These are phyloP conservation scores for Penicillium longicatenatum DNA, from an alignment of 495 filamentous ascomycete species.

Conservation along the genomic window DNA sequence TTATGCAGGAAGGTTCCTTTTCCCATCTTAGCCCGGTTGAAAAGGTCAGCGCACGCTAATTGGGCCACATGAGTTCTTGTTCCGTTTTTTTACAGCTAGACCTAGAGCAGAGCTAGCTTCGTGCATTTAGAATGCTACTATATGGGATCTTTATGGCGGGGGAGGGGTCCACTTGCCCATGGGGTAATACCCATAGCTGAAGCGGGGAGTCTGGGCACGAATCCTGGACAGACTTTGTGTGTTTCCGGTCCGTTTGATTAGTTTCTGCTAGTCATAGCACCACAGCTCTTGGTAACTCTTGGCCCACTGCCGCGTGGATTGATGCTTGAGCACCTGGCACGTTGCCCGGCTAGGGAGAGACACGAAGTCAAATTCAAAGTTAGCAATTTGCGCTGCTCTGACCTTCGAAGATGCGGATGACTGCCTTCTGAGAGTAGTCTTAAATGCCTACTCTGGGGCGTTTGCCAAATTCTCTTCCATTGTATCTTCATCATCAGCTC, in stretches of 20 bases:
- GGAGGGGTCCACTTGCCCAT: constrained; percentile 7
- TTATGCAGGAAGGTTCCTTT: neutral
- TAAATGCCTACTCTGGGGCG: too few relatives aligned
- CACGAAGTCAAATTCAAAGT: too few relatives aligned
- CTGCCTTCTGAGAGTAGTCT: too few relatives aligned
- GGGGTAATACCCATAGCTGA: constrained; percentile 1
- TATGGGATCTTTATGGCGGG: neutral
- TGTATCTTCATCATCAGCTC: too few relatives aligned
- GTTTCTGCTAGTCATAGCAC: too few relatives aligned
- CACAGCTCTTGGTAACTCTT: neutral
- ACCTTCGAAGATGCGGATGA: too few relatives aligned
- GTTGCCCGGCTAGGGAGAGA: too few relatives aligned
- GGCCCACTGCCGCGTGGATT: neutral
- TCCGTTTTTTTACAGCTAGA: neutral
- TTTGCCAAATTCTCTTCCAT: too few relatives aligned
- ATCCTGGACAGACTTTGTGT: too few relatives aligned
- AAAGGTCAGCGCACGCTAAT: constrained; percentile 4
- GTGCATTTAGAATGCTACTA: neutral
- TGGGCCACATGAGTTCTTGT: constrained; percentile 5
- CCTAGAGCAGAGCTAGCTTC: constrained; percentile 2
- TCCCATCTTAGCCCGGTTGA: constrained; percentile 10
- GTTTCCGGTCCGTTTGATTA: too few relatives aligned
- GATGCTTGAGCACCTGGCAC: neutral
- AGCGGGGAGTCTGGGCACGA: too few relatives aligned
- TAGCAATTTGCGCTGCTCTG: too few relatives aligned